A percentile compares a stretch with the other conserved stretches of the same genome.
These are phyloP conservation scores for Holtermannia corniformis DNA, from an alignment of 768 basidiomycete species.

Conservation along the genomic window DNA sequence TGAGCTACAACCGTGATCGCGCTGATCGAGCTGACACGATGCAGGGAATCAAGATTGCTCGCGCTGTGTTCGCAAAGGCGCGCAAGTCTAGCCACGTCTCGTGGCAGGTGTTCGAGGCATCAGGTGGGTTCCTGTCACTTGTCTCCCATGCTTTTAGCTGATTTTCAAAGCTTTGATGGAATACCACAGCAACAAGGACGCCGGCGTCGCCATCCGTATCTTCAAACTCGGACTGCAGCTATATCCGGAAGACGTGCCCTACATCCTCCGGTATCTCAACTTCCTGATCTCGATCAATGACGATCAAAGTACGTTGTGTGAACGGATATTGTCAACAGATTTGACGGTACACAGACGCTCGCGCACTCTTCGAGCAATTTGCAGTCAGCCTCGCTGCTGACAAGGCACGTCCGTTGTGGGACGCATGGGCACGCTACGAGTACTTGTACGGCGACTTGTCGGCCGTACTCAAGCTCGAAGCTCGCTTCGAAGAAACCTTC, in stretches of 20 bases:
- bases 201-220: constrained; percentile 72
- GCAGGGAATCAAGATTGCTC: constrained; percentile 63
- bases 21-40: neutral
- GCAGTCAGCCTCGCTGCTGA: constrained; percentile 68
- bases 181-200: constrained; percentile 75
- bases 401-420: constrained; percentile 79
- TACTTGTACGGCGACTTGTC: constrained; percentile 90
- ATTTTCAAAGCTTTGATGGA: constrained; percentile 69
- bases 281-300: constrained; percentile 94
- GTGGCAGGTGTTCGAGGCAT: constrained; percentile 91
- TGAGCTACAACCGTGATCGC: constrained; percentile 16
- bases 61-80: constrained; percentile 70
- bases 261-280: constrained; percentile 75
- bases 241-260: constrained; percentile 74
- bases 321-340: neutral
- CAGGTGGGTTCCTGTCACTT: constrained; percentile 54
- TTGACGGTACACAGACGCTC: constrained; percentile 59
- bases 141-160: constrained; percentile 2
- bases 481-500: constrained; percentile 77
- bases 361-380: constrained; percentile 86
- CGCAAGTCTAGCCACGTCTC: constrained; percentile 51
- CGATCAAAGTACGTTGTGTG: constrained; percentile 65
- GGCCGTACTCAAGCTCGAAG: constrained; percentile 77
- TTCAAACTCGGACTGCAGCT: constrained; percentile 85
- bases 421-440: constrained; percentile 90